Percentiles rank a stretch among this genome's conserved stretches.
Evolutionary conservation across 805 yeast genomes (phyloP).

Genomic region (Phaffomyces thermotolerans): DNA sequence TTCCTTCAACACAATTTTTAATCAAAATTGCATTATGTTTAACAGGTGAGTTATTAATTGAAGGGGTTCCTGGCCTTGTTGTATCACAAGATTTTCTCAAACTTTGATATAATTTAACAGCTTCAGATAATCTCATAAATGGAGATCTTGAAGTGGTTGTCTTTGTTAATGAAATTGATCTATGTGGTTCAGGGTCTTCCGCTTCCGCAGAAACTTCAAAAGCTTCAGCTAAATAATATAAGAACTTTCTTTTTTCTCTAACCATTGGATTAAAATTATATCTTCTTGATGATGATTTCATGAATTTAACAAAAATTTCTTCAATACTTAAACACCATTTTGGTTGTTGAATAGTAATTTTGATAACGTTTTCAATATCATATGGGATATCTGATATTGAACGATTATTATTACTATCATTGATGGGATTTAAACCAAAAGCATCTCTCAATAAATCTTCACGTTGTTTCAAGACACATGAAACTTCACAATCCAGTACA

Average conservation of each 20-base stretch:
- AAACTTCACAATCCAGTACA: conserved; percentile 56
- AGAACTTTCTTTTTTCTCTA: conserved; percentile 57
- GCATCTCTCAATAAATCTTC: conserved; percentile 59
- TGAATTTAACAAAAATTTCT: conserved; percentile 40
- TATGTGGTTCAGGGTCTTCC: conserved; percentile 74
- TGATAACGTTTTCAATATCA: conserved; percentile 15
- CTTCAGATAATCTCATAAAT: conserved; percentile 37
- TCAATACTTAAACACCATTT: conserved; percentile 69
- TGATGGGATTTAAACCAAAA: conserved; percentile 30
- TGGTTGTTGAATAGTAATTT: conserved; percentile 33
- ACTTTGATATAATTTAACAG: conserved; percentile 28
- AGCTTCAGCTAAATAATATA: conserved; percentile 58
- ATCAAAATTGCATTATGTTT: too few relatives aligned
- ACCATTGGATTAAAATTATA: conserved; percentile 72
- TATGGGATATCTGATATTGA: conserved; percentile 12
- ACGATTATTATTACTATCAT: not conserved
- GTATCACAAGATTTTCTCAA: conserved; percentile 12
- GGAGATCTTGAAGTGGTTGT: conserved; percentile 32
- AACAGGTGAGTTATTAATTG: not conserved
- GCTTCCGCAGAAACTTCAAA: conserved; percentile 59
- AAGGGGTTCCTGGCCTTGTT: not conserved
- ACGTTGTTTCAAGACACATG: conserved; percentile 55
- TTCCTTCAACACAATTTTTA: too few relatives aligned
- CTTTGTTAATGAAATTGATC: conserved; percentile 59
- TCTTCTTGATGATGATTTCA: conserved; percentile 31